A percentile compares a stretch with the other conserved stretches of the same genome.
Evolutionary conservation across 352 stramenopile species (phyloP).

Genomic region (Pythium graminicola): DNA sequence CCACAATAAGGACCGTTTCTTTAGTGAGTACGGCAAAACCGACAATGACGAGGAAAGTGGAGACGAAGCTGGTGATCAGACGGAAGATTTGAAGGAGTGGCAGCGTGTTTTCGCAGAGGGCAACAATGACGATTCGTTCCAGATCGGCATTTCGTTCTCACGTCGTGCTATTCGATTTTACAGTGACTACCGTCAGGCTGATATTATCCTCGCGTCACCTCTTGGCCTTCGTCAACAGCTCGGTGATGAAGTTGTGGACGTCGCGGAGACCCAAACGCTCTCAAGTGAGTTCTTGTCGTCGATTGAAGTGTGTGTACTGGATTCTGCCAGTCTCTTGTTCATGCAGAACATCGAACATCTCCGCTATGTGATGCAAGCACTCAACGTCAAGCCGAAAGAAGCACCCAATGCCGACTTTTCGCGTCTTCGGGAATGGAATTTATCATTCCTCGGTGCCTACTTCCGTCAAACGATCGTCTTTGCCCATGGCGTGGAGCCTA

Average conservation of each 20-base stretch:
- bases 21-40: constrained; percentile 45
- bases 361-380: constrained; percentile 46
- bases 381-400: constrained; percentile 62
- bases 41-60: constrained; percentile 16
- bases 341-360: constrained; percentile 84
- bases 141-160: constrained; percentile 64
- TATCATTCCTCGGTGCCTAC: constrained; percentile 57
- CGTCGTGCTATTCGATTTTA: constrained; percentile 66
- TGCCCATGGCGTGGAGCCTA: constrained; percentile 49
- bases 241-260: constrained; percentile 50
- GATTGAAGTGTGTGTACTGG: constrained; percentile 76
- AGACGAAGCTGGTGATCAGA: constrained; percentile 13
- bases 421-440: constrained; percentile 66
- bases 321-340: constrained; percentile 66
- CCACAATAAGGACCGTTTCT: constrained; percentile 76
- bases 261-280: constrained; percentile 31
- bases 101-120: constrained; percentile 61
- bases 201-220: constrained; percentile 71
- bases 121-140: constrained; percentile 82
- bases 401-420: constrained; percentile 68
- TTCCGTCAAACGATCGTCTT: constrained; percentile 75
- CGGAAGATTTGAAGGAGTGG: constrained; percentile 52
- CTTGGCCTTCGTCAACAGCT: constrained; percentile 63
- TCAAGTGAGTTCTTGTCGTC: constrained; percentile 65
- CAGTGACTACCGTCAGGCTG: constrained; percentile 67